Percentiles rank a stretch among this genome's conserved stretches.
Conservation (phyloP, 1,284 basidiomycete species). For the Boletellus deceptivus region DNA sequence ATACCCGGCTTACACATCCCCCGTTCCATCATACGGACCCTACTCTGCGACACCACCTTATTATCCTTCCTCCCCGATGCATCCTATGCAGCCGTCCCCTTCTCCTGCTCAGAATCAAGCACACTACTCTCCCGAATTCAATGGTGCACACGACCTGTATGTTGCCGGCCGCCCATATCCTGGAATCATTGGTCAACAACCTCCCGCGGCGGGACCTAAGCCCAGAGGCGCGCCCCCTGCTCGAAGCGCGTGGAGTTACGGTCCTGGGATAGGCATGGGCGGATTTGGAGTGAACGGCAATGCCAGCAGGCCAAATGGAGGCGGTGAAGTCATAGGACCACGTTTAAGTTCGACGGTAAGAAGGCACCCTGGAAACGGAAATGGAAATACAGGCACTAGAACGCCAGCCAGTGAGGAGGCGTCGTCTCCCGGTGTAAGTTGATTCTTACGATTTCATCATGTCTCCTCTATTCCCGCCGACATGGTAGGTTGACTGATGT, state of each 20-base stretch:
- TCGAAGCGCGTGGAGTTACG: conserved; percentile 64
- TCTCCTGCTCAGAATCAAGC: conserved; percentile 34
- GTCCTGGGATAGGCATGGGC: conserved; percentile 54
- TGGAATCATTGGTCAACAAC: conserved; percentile 27
- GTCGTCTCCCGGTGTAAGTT: conserved; percentile 68
- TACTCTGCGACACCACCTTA: conserved; percentile 47
- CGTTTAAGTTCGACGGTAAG: conserved; percentile 52
- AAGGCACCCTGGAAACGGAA: conserved; percentile 49
- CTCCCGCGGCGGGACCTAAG: conserved; percentile 30
- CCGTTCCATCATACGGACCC: conserved; percentile 37
- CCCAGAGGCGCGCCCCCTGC: conserved; percentile 44
- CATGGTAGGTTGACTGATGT: conserved; percentile 5
- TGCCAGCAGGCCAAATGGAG: conserved; percentile 18
- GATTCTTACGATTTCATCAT: conserved; percentile 10
- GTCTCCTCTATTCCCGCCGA: neutral
- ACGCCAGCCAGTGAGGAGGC: conserved; percentile 69
- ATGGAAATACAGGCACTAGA: conserved; percentile 51
- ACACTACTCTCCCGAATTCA: conserved; percentile 32
- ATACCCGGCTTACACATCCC: conserved; percentile 40
- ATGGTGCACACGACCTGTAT: conserved; percentile 32
- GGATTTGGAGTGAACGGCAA: conserved; percentile 36
- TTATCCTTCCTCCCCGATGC: conserved; percentile 43
- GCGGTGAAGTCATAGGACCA: conserved; percentile 57
- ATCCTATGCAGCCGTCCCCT: conserved; percentile 37
- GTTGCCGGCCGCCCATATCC: conserved; percentile 25